Conservation (phyloP, 2,329 filamentous ascomycete genomes). For the Remersonia thermophila region DNA sequence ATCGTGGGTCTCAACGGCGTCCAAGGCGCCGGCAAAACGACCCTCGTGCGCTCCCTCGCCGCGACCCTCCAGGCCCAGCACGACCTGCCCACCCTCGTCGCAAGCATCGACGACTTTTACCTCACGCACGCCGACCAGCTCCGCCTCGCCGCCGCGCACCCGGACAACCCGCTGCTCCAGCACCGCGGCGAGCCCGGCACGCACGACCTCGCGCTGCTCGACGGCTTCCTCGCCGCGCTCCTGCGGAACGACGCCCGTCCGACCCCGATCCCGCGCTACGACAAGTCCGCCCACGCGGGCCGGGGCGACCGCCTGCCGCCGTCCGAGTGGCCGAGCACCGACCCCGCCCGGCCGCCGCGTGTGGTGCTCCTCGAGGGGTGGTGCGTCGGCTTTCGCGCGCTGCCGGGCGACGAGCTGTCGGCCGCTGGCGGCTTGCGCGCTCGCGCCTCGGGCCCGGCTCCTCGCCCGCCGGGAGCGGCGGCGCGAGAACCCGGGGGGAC, state of each 20-base stretch:
- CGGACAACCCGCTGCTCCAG: slow-evolving; percentile 63
- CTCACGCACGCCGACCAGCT: slow-evolving; percentile 58
- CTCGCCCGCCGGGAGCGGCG: no score
- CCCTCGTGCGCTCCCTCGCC: slow-evolving; percentile 59
- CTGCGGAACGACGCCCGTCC: slow-evolving; percentile 33
- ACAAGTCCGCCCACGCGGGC: slow-evolving; percentile 68
- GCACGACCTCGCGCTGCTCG: slow-evolving; percentile 60
- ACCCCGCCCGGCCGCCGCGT: slow-evolving; percentile 27
- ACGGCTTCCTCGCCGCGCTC: slow-evolving; percentile 47
- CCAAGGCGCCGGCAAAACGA: slow-evolving; percentile 88
- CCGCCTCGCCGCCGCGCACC: slow-evolving; percentile 50
- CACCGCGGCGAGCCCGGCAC: slow-evolving; percentile 74
- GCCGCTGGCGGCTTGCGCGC: no score
- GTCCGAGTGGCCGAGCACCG: slow-evolving; percentile 48
- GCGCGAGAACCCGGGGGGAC: no score
- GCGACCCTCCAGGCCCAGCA: slow-evolving; percentile 44
- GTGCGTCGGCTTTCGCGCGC: slow-evolving; percentile 71
- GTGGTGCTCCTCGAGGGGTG: slow-evolving; percentile 76
- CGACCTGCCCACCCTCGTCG: slow-evolving; percentile 52
- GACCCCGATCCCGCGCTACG: slow-evolving; percentile 59
- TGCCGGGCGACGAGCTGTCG: no score
- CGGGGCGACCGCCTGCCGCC: slow-evolving; percentile 61
- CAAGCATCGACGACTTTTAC: slow-evolving; percentile 87
- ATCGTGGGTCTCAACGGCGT: slow-evolving; percentile 83
- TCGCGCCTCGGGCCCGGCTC: no score